Evolutionary conservation across 352 stramenopile species (phyloP).

Genomic region (Globisporangium takayamanum): DNA sequence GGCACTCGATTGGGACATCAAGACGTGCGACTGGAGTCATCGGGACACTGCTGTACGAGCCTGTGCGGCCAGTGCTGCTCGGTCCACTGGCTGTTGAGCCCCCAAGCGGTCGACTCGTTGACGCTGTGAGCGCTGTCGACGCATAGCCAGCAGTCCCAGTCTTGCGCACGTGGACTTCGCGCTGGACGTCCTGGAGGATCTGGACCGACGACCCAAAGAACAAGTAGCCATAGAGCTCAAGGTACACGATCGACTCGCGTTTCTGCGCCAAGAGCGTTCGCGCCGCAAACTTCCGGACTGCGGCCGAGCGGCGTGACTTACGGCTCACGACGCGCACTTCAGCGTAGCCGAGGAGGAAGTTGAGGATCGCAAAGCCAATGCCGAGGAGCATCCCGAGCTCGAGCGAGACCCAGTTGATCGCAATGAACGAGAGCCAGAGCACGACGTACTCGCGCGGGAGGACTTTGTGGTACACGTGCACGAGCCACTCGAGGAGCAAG

Average conservation of each 20-base stretch:
- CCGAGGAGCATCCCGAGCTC: constrained; percentile 94
- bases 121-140: constrained; percentile 4
- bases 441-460: constrained; percentile 90
- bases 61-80: background rate
- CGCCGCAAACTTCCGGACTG: constrained; percentile 60
- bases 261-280: constrained; percentile 58
- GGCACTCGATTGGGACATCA: constrained; percentile 57
- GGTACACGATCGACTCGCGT: constrained; percentile 63
- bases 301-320: constrained; percentile 45
- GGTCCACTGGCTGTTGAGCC: too few relatives aligned
- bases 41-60: constrained; percentile 26
- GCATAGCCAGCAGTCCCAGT: constrained; percentile 7
- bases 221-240: constrained; percentile 80
- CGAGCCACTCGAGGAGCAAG: constrained; percentile 96
- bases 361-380: constrained; percentile 84
- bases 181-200: constrained; percentile 77
- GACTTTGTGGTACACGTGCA: constrained; percentile 80
- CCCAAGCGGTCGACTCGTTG: background rate
- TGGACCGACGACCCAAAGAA: constrained; percentile 85
- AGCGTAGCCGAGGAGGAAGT: constrained; percentile 78
- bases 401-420: constrained; percentile 94
- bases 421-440: constrained; percentile 89
- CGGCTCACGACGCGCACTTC: constrained; percentile 66
- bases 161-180: constrained; percentile 60
- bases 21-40: constrained; percentile 42